These are phyloP conservation scores for Trichoderma gamsii DNA, from an alignment of 495 filamentous ascomycete species.

Conservation along the genomic window DNA sequence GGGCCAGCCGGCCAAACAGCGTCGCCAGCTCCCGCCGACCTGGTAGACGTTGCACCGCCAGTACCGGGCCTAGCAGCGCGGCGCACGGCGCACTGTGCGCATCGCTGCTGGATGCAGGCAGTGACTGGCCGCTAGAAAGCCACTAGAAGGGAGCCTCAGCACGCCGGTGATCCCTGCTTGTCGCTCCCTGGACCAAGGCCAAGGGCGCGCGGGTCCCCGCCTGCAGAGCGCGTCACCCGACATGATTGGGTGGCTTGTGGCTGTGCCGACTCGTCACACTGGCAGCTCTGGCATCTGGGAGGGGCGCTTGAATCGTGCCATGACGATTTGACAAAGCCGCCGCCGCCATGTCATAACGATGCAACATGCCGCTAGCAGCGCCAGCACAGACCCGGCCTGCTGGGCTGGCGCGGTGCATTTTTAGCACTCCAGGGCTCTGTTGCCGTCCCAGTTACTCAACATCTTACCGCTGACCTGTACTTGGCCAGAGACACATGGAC, in stretches of 20 bases:
- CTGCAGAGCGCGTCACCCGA: not conserved
- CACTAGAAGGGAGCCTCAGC: slow-evolving; percentile 15
- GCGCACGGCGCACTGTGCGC: too few species aligned
- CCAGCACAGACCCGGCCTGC: not conserved
- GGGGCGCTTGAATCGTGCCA: slow-evolving; percentile 4
- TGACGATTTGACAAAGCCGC: not conserved
- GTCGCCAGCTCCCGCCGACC: too few species aligned
- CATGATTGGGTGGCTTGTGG: slow-evolving; percentile 13
- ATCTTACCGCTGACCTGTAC: too few species aligned
- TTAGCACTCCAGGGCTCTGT: too few species aligned
- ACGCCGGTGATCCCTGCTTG: not conserved
- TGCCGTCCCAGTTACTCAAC: too few species aligned
- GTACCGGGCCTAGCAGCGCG: too few species aligned
- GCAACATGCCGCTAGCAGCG: slow-evolving; percentile 3
- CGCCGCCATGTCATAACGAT: slow-evolving; percentile 9
- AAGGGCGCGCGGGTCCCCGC: not conserved
- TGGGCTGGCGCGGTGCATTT: not conserved
- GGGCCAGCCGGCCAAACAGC: not conserved
- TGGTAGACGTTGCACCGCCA: too few species aligned
- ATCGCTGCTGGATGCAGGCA: too few species aligned
- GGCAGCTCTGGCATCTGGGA: not conserved
- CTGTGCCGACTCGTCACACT: slow-evolving; percentile 10
- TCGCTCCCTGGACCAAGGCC: not conserved
- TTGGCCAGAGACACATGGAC: too few species aligned
- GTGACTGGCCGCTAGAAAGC: slow-evolving; percentile 13